Base-by-base conservation (phyloP, 495 filamentous ascomycete genomes). In the Chaetomium cochliodes region DNA sequence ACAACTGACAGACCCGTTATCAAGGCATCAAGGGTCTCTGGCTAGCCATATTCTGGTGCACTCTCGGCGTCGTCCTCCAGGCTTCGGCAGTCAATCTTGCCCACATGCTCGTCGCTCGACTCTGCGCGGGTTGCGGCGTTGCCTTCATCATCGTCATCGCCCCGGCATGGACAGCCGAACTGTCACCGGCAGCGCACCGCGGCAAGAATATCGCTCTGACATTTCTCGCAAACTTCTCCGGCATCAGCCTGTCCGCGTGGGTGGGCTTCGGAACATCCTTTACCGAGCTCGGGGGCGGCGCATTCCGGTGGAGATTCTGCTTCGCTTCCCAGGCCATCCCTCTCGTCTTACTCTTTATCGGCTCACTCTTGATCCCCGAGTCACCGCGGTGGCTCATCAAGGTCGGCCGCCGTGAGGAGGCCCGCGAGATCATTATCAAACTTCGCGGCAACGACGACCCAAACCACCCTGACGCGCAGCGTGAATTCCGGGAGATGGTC, bases 181-280 rank as follows among this genome's bases (percentile, higher is more conserved):
- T 51, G 20, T 51, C 49, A 23, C 49, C 49, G 11, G 49, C 49
- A 51, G 49, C 49, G 49, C 49, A 51, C 49, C 49, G 49, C 18
- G 49, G 49, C 49, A 51, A 51, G 49, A 51, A 51, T 51, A 51
- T 51, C 49, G 49, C 49, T 22, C 49, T 51, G 20, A 51, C 49
- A 5, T 51, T 51, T 13, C 49, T 51, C 49, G 49, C 49, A 51
- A 51, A 51, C 49, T 51, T 51, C 23, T 25, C 22, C 20, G 49
- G 49, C 49, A 51, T 51, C 49, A 51, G 49, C 11, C 11, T 51
- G n/a, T 51, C 49, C 49, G 49, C 49, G 9, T 51, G 49, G 49
- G 20, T 51, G 18, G 49, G 49, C 49, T 51, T 51, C 22, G 49
- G 49, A 20, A 51, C 49, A 51, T 51, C 49, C 4, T 51, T 51